Evolutionary conservation across 306 rosid species (phyloP), one percentile per base, ranked within the genome.

Genomic region (Dryas drummondii): DNA sequence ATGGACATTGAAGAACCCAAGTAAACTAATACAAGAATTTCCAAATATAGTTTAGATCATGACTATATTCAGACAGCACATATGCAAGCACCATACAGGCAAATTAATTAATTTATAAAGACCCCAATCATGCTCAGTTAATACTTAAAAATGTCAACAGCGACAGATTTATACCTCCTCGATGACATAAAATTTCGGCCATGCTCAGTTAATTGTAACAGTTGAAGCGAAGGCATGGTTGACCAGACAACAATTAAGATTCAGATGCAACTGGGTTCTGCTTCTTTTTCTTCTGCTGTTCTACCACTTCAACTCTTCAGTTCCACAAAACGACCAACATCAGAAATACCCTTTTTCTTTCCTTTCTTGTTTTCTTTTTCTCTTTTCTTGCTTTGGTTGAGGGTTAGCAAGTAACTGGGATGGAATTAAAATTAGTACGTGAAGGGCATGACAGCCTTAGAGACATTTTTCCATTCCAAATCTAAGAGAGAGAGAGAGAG

Each of bases 191-290:
- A 83, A 74, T 74, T 75, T 76, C 84, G 92, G 78, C 99, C 98
- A 78, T 81, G 92, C 78, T 84, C 82, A 59, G 97, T 96, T 80
- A 96, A 86, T 67, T 92, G 91, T 89, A 96, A 83, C 71, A 92
- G 85, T 73, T 94, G 97, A 85, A 90, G 99, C 81, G 97, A 90
- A 78, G 96, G 84, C 99, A 94, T 90, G 70, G 82, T 61, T 57
- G 12, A 55, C 40, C 74, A 10, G 37, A n/a, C 32, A 70, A 71
- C 17, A 46, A 63, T 26, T 48, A 73, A 14, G 73, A 59, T 53
- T 46, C 4, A 71, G 27, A 11, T 40, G 27, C 16, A 44, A 57
- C 76, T 6, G 9, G 13, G 3, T 47, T 58, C 17, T 14, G 27
- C 32, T 72, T 58, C 37, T 59, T 61, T 19, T 11, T 26, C 66